Percentiles rank a stretch among this genome's conserved stretches.
Evolutionary conservation across 148 eudicot species (phyloP).

Genomic region (Polygonum maritimum): DNA sequence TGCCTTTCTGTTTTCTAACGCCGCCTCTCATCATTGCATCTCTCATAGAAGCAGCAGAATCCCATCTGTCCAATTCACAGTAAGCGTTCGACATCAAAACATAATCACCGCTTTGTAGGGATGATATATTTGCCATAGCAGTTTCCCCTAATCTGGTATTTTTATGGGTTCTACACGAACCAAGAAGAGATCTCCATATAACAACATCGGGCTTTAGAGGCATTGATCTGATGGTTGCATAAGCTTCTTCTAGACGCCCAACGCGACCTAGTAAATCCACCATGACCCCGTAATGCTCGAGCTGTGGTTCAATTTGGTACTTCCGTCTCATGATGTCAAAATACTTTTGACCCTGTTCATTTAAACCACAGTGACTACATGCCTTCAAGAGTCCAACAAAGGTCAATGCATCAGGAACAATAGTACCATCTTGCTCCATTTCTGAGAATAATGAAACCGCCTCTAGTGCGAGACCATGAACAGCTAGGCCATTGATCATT

Average conservation of each 20-base stretch:
- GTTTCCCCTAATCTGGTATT: constrained; percentile 36
- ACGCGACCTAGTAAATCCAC: constrained; percentile 59
- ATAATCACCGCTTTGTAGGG: constrained; percentile 56
- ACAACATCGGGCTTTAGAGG: constrained; percentile 58
- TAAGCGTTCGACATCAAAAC: constrained; percentile 56
- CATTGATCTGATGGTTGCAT: constrained; percentile 45
- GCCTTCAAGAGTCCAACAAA: constrained; percentile 50
- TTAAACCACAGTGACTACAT: constrained; percentile 58
- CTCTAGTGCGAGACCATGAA: constrained; percentile 58
- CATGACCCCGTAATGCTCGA: constrained; percentile 73
- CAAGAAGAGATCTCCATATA: constrained; percentile 61
- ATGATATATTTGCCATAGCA: constrained; percentile 30
- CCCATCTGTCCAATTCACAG: constrained; percentile 45
- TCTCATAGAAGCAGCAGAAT: constrained; percentile 25
- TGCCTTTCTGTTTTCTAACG: constrained; percentile 40
- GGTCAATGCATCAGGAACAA: constrained; percentile 50
- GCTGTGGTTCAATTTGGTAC: constrained; percentile 40
- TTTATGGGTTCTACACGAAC: constrained; percentile 55
- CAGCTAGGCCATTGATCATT: constrained; percentile 55
- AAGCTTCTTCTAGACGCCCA: constrained; percentile 55
- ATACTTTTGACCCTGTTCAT: constrained; percentile 41
- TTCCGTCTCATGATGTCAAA: constrained; percentile 34
- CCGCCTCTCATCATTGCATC: constrained; percentile 34
- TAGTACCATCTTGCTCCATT: constrained; percentile 31
- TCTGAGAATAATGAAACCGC: constrained; percentile 41